Conservation (phyloP, 1,139 yeast genomes). For the Blastobotrys elegans region DNA sequence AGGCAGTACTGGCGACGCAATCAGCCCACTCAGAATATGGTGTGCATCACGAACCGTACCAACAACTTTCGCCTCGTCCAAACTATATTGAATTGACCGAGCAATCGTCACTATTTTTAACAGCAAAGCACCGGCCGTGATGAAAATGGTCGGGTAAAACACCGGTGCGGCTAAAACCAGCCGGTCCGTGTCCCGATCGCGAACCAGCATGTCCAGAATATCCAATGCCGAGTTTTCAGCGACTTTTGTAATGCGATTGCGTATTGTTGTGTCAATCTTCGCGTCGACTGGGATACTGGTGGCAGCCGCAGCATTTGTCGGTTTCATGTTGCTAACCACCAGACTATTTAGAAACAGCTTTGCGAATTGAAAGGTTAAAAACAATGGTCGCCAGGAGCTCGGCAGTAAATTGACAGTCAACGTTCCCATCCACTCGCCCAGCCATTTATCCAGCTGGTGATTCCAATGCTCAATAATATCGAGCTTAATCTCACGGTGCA, state of each 20-base stretch:
- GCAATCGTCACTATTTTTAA: constrained; percentile 22
- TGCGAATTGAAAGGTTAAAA: constrained; percentile 27
- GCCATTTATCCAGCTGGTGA: constrained; percentile 26
- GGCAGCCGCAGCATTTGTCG: not conserved
- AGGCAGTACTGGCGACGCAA: constrained; percentile 20
- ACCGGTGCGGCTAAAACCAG: constrained; percentile 25
- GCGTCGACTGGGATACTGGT: constrained; percentile 9
- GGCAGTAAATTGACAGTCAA: constrained; percentile 23
- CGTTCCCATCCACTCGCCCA: constrained; percentile 26
- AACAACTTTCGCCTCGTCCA: constrained; percentile 16
- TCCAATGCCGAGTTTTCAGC: constrained; percentile 27
- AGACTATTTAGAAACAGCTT: constrained; percentile 23
- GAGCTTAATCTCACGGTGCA: constrained; percentile 17
- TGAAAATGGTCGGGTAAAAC: constrained; percentile 26
- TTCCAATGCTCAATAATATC: constrained; percentile 24
- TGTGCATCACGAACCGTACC: constrained; percentile 17
- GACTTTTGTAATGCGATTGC: constrained; percentile 15
- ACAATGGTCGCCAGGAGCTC: constrained; percentile 25
- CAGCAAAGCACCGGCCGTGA: constrained; percentile 25
- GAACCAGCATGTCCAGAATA: constrained; percentile 24
- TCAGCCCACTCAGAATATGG: constrained; percentile 13
- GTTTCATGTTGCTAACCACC: constrained; percentile 12
- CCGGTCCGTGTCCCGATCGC: constrained; percentile 25
- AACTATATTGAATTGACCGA: constrained; percentile 15
- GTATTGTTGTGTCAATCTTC: constrained; percentile 11